Evolutionary conservation across 2,329 filamentous ascomycete species (phyloP).

Genomic region (Cladophialophora yegresii): DNA sequence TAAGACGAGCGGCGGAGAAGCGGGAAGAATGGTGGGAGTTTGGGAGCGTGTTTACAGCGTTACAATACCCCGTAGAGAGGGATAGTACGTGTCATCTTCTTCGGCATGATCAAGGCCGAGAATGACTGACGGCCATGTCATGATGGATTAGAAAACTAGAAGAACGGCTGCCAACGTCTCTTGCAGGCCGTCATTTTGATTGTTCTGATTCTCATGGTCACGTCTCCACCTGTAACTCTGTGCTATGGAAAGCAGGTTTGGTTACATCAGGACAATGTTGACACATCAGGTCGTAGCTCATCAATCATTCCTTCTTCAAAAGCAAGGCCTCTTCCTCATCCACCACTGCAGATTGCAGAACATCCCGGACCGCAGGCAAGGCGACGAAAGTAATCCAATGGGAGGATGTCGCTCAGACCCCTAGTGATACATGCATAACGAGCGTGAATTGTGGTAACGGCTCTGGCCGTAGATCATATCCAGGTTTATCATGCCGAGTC

Average conservation of each 20-base stretch:
- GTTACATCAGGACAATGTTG: constrained; percentile 4
- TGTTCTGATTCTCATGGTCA: not conserved
- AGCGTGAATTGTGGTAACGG: not conserved
- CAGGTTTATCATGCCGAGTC: constrained; percentile 4
- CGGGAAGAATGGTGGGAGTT: not conserved
- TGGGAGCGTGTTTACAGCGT: not conserved
- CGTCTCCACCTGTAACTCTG: not conserved
- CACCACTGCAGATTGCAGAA: not conserved
- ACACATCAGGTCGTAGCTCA: constrained; percentile 11
- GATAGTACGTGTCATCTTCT: not conserved
- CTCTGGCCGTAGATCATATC: constrained; percentile 9
- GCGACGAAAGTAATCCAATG: constrained; percentile 12
- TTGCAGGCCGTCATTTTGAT: not conserved
- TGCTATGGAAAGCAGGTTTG: not conserved
- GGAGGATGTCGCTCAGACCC: not conserved
- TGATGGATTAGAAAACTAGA: not conserved
- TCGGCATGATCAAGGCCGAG: not conserved
- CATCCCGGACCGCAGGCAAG: constrained; percentile 1
- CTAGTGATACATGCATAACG: constrained; percentile 1
- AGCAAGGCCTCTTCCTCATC: not conserved
- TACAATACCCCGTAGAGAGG: no score
- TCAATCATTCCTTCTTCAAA: constrained; percentile 4
- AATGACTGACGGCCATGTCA: not conserved
- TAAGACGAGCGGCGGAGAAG: not conserved
- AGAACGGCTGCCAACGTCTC: not conserved